Base-by-base conservation (phyloP, 305 asterid species). In the Rubia balearica region DNA sequence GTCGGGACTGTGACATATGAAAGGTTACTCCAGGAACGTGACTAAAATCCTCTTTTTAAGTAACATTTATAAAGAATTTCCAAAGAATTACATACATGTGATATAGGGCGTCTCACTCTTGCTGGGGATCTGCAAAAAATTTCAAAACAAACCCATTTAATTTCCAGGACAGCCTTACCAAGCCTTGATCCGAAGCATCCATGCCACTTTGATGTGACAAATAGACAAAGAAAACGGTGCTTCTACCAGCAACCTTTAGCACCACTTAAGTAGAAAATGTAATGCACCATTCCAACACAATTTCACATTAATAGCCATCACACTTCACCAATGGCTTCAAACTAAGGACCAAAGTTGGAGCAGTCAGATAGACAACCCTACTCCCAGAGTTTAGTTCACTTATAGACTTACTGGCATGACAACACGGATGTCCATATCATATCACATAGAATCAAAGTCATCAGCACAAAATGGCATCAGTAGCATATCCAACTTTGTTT, bases 51-150 rank as follows among this genome's bases (percentile, higher is more conserved):
- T 3, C 30, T 60, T 24, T 57, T 13, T 22, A 5, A 46, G 36
- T 7, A 8, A 5, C 43, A 30, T 62, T 10, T 27, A 14, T 36
- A 24, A 21, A 45, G 62, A 46, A 57, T 11, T 2, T 12, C 5
- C 1, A 38, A 36, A 46, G 19, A 19, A 45, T 36, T 59, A 84
- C 91, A 79, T 83, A 87, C 94, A 48, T 87, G 71, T 51, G 83
- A 77, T 57, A 71, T 79, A 43, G 87, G 90, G 78, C 87, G 73
- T 67, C 77, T 74, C 61, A 83, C 82, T 75, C 77, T 79, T 71
- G 85, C 77, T 6, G 64, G 80, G 67, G 88, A 89, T 77, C 95
- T 89, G 88, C 86, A 82, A 74, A 78, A 78, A 30, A 22, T 64
- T 69, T 69, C 68, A 42, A 71, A 70, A 78, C 68, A 62, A 73